phyloP scores from a whole-genome alignment of 2,329 filamentous ascomycete species.

The Aspergillus sp. region DNA sequence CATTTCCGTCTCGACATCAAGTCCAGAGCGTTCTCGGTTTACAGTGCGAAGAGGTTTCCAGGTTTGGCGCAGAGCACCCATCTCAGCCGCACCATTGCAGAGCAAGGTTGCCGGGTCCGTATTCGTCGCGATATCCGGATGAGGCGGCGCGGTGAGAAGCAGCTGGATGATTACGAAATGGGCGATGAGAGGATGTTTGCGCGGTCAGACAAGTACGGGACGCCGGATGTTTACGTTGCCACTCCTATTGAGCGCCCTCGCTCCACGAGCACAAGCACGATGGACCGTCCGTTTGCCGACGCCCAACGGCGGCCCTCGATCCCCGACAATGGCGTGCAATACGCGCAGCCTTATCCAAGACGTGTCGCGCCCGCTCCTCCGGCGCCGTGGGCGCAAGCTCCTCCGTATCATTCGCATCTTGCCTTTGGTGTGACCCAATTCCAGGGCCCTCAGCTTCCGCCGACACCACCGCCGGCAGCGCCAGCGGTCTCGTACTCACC shows the following conservation, averaged over 20 bases:
- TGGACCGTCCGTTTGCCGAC: slow-evolving; percentile 37
- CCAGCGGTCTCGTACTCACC: slow-evolving; percentile 24
- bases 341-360: slow-evolving; percentile 25
- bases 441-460: slow-evolving; percentile 32
- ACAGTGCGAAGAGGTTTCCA: slow-evolving; percentile 96
- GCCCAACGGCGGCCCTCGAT: slow-evolving; percentile 40
- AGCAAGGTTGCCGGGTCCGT: slow-evolving; percentile 92
- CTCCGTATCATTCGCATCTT: slow-evolving; percentile 31
- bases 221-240: slow-evolving; percentile 40
- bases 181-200: slow-evolving; percentile 45
- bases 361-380: slow-evolving; percentile 28
- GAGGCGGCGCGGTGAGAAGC: slow-evolving; percentile 70
- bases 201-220: slow-evolving; percentile 39
- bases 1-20: slow-evolving; percentile 85
- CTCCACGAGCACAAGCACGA: slow-evolving; percentile 52
- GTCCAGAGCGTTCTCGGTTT: slow-evolving; percentile 78
- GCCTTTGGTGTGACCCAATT: slow-evolving; percentile 37
- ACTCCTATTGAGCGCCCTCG: slow-evolving; percentile 45
- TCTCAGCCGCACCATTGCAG: slow-evolving; percentile 81
- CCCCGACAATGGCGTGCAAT: slow-evolving; percentile 34
- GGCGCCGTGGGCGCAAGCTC: slow-evolving; percentile 7
- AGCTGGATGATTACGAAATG: slow-evolving; percentile 58
- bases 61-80: slow-evolving; percentile 82
- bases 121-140: slow-evolving; percentile 91
- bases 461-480: slow-evolving; percentile 34